phyloP scores from a whole-genome alignment of 345 rosid genomes.

The Turnera subulata region DNA sequence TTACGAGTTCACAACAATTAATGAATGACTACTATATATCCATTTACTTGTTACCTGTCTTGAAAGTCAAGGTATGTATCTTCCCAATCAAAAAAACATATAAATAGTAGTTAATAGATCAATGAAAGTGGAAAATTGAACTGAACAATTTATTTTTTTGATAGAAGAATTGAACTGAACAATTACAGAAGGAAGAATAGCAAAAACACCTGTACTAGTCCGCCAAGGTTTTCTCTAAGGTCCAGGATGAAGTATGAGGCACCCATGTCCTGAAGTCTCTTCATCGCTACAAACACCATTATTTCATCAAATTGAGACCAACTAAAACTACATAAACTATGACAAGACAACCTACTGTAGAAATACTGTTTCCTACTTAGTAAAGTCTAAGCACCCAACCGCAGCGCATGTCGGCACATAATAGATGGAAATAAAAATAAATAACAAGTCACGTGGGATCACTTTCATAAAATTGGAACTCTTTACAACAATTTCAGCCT shows the following conservation, averaged over 20 bases:
- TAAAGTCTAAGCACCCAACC: too few species aligned
- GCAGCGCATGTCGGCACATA: too few species aligned
- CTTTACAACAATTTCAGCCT: too few species aligned
- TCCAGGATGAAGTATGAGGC: slow-evolving; percentile 78
- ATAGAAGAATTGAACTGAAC: background rate
- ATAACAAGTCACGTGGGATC: too few species aligned
- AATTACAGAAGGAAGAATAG: background rate
- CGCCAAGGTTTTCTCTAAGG: slow-evolving; percentile 97
- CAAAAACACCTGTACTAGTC: slow-evolving; percentile 71
- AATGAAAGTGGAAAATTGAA: background rate
- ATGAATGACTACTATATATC: background rate
- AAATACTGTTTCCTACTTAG: too few species aligned
- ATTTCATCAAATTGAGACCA: slow-evolving; percentile 3
- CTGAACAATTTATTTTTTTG: too few species aligned
- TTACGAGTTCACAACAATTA: background rate
- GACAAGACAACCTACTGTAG: too few species aligned
- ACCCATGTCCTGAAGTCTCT: slow-evolving; percentile 86
- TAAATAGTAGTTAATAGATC: background rate
- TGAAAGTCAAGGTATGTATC: too few species aligned
- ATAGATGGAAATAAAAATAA: too few species aligned
- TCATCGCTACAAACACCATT: slow-evolving; percentile 57
- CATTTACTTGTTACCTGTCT: background rate
- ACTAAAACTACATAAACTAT: background rate
- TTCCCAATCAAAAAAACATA: too few species aligned
- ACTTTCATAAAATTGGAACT: too few species aligned